Conservation (phyloP, 345 rosid genomes). For the Pugionium cornutum region DNA sequence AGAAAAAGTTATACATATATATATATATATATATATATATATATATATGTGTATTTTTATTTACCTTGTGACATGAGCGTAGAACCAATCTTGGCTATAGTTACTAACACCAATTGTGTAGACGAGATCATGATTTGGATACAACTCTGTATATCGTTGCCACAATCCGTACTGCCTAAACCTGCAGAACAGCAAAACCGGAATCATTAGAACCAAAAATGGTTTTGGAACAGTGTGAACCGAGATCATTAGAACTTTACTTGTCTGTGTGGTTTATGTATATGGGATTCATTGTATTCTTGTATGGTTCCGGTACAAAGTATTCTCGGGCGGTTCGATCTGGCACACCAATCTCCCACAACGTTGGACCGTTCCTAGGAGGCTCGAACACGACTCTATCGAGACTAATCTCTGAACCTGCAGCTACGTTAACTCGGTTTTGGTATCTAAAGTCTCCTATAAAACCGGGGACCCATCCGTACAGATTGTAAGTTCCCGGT, state of each 20-base stretch:
- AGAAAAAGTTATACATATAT: too few species aligned
- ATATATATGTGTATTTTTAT: too few species aligned
- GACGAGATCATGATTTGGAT: constrained; percentile 53
- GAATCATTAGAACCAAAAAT: constrained; percentile 3
- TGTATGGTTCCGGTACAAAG: constrained; percentile 65
- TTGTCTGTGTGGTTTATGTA: constrained; percentile 37
- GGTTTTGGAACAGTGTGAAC: neutral
- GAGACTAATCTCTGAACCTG: constrained; percentile 53
- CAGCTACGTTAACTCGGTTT: constrained; percentile 39
- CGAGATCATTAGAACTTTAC: constrained; percentile 30
- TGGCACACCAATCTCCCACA: constrained; percentile 88
- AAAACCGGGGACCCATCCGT: constrained; percentile 76
- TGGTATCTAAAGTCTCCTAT: constrained; percentile 61
- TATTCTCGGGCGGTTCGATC: constrained; percentile 74
- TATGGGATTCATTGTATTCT: constrained; percentile 50
- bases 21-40: too few species aligned
- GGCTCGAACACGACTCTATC: constrained; percentile 52
- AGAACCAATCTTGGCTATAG: constrained; percentile 69
- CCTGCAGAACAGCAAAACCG: constrained; percentile 40
- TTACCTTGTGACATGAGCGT: constrained; percentile 82
- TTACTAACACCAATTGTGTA: constrained; percentile 56
- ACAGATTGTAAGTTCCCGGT: constrained; percentile 62
- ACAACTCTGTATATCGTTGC: constrained; percentile 65
- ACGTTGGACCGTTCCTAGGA: constrained; percentile 80
- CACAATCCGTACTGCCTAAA: constrained; percentile 83